These are phyloP conservation scores for Ophiostoma angusticollis DNA, from an alignment of 2,329 filamentous ascomycete species.

Conservation along the genomic window DNA sequence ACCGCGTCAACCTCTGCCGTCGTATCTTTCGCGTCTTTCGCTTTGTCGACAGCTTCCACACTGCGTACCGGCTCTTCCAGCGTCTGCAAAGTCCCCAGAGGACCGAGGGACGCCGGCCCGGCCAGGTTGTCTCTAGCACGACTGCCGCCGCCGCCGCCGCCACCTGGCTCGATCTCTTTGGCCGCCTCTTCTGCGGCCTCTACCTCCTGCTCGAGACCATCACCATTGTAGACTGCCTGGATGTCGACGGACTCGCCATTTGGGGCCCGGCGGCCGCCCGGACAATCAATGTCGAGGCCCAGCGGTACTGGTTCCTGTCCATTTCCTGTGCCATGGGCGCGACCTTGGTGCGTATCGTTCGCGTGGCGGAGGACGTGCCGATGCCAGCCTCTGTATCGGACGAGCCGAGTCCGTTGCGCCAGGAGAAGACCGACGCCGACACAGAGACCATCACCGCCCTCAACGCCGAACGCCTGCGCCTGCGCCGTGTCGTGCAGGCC, in stretches of 20 bases:
- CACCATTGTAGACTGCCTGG: conserved; percentile 43
- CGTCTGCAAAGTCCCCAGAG: no score
- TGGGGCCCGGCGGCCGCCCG: conserved; percentile 37
- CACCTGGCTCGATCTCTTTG: conserved; percentile 41
- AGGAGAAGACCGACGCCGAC: conserved; percentile 10
- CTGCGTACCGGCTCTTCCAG: conserved; percentile 35
- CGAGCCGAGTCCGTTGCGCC: conserved; percentile 12
- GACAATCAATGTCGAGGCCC: conserved; percentile 43
- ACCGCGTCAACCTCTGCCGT: conserved; percentile 35
- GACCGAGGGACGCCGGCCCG: no score
- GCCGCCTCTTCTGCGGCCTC: conserved; percentile 48
- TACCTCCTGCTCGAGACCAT: conserved; percentile 55
- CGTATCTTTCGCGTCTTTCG: conserved; percentile 57
- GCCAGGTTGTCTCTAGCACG: neutral
- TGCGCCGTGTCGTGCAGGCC: conserved; percentile 22
- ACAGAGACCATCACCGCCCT: conserved; percentile 8
- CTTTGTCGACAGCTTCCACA: conserved; percentile 47
- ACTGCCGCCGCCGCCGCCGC: conserved; percentile 15
- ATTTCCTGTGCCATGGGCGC: conserved; percentile 38
- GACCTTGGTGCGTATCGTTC: conserved; percentile 29
- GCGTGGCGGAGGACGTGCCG: conserved; percentile 23
- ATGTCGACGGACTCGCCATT: conserved; percentile 31
- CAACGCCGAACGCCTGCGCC: conserved; percentile 24
- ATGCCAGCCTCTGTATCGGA: conserved; percentile 16
- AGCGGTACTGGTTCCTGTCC: conserved; percentile 58